Conservation (phyloP, 2,329 filamentous ascomycete genomes). For the Helicocarpus griseus region DNA sequence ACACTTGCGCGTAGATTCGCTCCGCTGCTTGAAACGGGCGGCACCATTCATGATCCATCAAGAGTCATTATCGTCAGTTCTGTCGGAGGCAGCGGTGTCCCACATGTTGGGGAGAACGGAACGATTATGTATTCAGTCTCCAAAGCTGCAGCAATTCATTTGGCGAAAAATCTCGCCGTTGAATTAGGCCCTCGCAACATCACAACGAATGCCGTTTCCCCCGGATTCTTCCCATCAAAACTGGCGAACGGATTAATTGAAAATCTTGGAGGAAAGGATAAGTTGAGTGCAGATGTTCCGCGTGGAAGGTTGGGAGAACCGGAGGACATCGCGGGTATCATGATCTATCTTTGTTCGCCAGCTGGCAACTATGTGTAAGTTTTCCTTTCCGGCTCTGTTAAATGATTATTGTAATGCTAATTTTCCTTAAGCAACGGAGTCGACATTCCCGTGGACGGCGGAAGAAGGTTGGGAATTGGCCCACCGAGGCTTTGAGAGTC, state of each 20-base stretch:
- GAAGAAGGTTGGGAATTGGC: neutral
- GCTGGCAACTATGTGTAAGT: constrained; percentile 11
- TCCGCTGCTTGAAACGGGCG: constrained; percentile 55
- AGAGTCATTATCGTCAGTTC: constrained; percentile 77
- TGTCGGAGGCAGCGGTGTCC: constrained; percentile 67
- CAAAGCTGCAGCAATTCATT: constrained; percentile 79
- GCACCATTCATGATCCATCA: constrained; percentile 56
- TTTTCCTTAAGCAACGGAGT: neutral
- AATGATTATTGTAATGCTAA: neutral
- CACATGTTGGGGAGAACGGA: constrained; percentile 59
- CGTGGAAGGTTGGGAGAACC: constrained; percentile 33
- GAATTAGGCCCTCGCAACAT: constrained; percentile 76
- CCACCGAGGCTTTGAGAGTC: neutral
- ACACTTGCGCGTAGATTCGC: constrained; percentile 48
- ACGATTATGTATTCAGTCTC: constrained; percentile 76
- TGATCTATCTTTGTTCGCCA: constrained; percentile 53
- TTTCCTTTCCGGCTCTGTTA: neutral
- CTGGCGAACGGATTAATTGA: constrained; percentile 68
- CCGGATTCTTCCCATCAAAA: constrained; percentile 59
- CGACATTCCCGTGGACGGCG: constrained; percentile 4
- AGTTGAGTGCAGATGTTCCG: constrained; percentile 30
- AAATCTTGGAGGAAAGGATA: constrained; percentile 51
- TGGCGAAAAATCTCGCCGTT: constrained; percentile 71
- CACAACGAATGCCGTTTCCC: constrained; percentile 61
- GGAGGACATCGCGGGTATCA: constrained; percentile 43